Evolutionary conservation across 176 grass and related monocot genomes (phyloP).

Genomic region (Canna indica): DNA sequence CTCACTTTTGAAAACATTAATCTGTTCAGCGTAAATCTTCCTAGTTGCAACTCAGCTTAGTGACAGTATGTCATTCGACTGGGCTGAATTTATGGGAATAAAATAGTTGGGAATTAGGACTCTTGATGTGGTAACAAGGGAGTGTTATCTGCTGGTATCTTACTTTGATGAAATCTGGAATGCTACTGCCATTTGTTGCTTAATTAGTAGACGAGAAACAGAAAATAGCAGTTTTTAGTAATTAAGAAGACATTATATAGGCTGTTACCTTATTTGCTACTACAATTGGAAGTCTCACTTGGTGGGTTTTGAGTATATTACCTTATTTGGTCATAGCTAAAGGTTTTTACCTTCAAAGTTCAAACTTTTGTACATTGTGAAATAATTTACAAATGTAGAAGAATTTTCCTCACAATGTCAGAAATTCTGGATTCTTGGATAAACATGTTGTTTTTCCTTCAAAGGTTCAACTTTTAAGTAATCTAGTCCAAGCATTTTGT

Average conservation of each 20-base stretch:
- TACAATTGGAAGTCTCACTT: neutral
- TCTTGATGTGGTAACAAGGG: neutral
- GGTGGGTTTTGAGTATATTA: neutral
- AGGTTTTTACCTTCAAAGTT: neutral
- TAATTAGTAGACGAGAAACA: neutral
- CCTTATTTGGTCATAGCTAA: neutral
- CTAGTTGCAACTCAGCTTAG: neutral
- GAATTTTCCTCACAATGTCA: neutral
- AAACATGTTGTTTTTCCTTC: neutral
- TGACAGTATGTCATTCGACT: neutral
- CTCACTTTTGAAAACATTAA: neutral
- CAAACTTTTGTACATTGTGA: neutral
- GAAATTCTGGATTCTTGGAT: neutral
- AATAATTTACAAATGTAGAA: neutral
- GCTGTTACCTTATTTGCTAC: neutral
- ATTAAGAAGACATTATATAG: neutral
- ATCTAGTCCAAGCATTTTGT: neutral
- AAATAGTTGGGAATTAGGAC: neutral
- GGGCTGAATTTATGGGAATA: neutral
- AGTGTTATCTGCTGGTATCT: neutral
- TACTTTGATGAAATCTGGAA: neutral
- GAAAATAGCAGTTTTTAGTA: neutral
- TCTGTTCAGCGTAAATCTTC: too few species aligned
- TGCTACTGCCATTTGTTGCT: neutral
- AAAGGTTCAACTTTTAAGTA: neutral